Evolutionary conservation across 192 early-diverging fungal species (phyloP).

Genomic region (Coemansia sp.): DNA sequence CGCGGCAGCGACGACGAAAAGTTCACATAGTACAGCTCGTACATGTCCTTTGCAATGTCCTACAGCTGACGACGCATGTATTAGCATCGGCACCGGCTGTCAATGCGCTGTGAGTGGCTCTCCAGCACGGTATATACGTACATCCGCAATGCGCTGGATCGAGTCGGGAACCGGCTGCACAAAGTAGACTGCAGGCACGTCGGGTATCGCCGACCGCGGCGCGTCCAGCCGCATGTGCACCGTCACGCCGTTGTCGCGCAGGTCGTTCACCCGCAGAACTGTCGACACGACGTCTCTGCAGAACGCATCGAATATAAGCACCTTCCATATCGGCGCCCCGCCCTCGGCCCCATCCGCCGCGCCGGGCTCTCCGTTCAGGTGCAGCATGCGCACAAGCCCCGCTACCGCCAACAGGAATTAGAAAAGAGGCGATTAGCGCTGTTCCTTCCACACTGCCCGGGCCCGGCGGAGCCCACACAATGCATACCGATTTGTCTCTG

Average conservation of each 20-base stretch:
- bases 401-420: constrained; percentile 45
- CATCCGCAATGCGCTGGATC: constrained; percentile 72
- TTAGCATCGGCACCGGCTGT: not conserved
- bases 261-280: constrained; percentile 90
- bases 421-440: not conserved
- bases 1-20: constrained; percentile 85
- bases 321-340: constrained; percentile 82
- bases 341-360: constrained; percentile 24
- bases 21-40: constrained; percentile 96
- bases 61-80: not conserved
- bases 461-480: not conserved
- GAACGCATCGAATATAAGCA: constrained; percentile 89
- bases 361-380: constrained; percentile 63
- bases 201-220: constrained; percentile 83
- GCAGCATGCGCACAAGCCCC: constrained; percentile 77
- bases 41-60: constrained; percentile 82
- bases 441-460: too few species aligned
- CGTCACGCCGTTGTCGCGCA: constrained; percentile 92
- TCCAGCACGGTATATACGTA: constrained; percentile 35
- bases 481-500: constrained; percentile 61
- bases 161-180: constrained; percentile 84
- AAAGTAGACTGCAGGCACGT: constrained; percentile 98
- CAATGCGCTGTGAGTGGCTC: not conserved
- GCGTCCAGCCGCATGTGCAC: constrained; percentile 90
- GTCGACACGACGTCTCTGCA: constrained; percentile 95